Base-by-base conservation (phyloP, 768 basidiomycete species). In the Rhodotorula taiwanensis region DNA sequence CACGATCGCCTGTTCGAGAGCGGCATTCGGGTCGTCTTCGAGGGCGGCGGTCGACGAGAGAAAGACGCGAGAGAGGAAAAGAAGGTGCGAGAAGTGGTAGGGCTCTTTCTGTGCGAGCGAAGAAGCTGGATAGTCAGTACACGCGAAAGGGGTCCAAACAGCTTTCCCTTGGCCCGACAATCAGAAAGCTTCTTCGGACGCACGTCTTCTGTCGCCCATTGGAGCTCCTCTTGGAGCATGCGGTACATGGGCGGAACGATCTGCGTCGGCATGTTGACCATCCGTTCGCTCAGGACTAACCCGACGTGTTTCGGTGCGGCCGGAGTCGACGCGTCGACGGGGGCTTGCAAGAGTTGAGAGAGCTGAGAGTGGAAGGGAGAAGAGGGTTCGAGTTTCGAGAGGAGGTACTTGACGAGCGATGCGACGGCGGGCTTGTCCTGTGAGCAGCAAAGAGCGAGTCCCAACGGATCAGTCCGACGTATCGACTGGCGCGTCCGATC, bases 181-280 rank as follows among this genome's bases (percentile, higher is more conserved):
- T 34, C 25, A 23, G 50, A 7, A 27, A 30, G 21, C 4, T 1
- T 2, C 6, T 20, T 5, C 8, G 21, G 41, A 62, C 65, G 55
- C 60, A 86, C 88, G 53, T 86, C 83, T 52, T 81, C 79, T 42
- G 82, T 76, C 5, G 87, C 88, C 78, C 80, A 83, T 42, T 83
- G 78, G n/a, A 95, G 78, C 75, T 99, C 94, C 51, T 88, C 84
- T 0, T 79, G 77, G 28, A 98, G 80, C 87, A 97, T 91, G 48
- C 80, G 80, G 75, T 93, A 97, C 85, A 95, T 86, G 2, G 90
- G 92, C 9, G 91, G 87, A 14, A 93, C 81, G 41, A 92, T 83
- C 70, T 97, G 89, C 20, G 91, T 86, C 0, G 94, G 94, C 85
- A 99, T 93, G 75, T 98, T 99, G 69, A 95, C 81, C 54, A 98